Base-by-base conservation (phyloP, 352 stramenopile species). In the Thraustochytrium sp. region DNA sequence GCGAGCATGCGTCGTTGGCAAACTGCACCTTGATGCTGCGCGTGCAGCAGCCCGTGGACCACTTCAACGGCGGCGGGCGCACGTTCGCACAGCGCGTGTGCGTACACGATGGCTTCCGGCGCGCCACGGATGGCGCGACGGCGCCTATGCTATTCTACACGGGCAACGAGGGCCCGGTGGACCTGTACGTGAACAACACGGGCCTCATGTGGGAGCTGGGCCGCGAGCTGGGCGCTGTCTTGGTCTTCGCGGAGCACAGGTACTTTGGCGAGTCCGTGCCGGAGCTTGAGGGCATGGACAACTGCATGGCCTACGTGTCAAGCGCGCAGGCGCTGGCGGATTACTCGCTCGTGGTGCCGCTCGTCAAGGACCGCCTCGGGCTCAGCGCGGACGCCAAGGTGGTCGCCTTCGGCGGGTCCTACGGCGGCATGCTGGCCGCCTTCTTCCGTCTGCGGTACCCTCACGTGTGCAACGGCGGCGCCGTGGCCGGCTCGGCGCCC, bases 361-460 rank as follows among this genome's bases (percentile, higher is more conserved):
- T 56, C n/a, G 59, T 72, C 9, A 93, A 96, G 82, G 73, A 86
- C 31, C 87, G 94, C 29, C 90, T 92, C 85, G 85, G 90, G 21
- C 29, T 77, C 11, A 90, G 90, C 23, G 76, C 90, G 4, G 84
- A 91, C 76, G 88, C 94, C 78, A 88, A 95, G 0, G 93, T 98
- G 38, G 95, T 98, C 73, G 92, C 90, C 0, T 98, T 98, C 87
- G 95, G 95, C 40, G 95, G 94, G 23, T 95, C 88, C 82, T 98
- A 98, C 84, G 94, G 95, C 31, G 96, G 96, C 13, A 98, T 98
- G 95, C 89, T 98, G 9, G 92, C 92, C 21, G 89, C 92, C 42
- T 98, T 94, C 92, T 92, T 96, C 82, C 92, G 95, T n/a, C 94
- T 98, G 86, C 96, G 97, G 88, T 98, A 98, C 87, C 94, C 96